phyloP scores from a whole-genome alignment of 805 yeast genomes.

The Wickerhamomyces bovis region DNA sequence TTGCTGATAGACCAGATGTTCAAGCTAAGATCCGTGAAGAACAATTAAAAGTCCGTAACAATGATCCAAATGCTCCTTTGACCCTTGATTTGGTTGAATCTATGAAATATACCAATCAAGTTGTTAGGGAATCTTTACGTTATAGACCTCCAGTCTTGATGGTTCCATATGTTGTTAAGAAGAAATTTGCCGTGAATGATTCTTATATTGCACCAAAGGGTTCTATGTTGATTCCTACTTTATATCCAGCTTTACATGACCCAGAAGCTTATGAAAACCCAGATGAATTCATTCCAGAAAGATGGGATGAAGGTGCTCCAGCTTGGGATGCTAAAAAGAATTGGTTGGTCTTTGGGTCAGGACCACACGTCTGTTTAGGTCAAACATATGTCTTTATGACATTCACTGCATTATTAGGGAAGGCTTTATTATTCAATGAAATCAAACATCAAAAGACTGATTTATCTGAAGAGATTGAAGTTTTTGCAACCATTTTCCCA shows the following conservation, averaged over 20 bases:
- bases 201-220: constrained; percentile 94
- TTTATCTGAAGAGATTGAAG: constrained; percentile 85
- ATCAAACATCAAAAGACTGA: constrained; percentile 79
- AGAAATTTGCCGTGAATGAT: constrained; percentile 76
- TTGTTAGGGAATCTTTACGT: constrained; percentile 87
- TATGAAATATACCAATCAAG: constrained; percentile 86
- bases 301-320: constrained; percentile 80
- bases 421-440: constrained; percentile 76
- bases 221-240: constrained; percentile 91
- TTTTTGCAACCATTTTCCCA: constrained; percentile 97
- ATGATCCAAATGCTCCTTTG: constrained; percentile 60
- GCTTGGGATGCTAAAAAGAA: constrained; percentile 76
- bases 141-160: constrained; percentile 96
- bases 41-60: constrained; percentile 75
- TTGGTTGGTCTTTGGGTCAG: constrained; percentile 97
- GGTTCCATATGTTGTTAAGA: constrained; percentile 95
- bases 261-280: constrained; percentile 96
- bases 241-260: constrained; percentile 94
- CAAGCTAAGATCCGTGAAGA: constrained; percentile 83
- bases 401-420: constrained; percentile 86
- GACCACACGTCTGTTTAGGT: constrained; percentile 95
- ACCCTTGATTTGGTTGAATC: constrained; percentile 69
- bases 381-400: constrained; percentile 89
- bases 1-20: constrained; percentile 93
- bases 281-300: constrained; percentile 90